Conservation (phyloP, 331 rosid species). For the Malus hybrid region DNA sequence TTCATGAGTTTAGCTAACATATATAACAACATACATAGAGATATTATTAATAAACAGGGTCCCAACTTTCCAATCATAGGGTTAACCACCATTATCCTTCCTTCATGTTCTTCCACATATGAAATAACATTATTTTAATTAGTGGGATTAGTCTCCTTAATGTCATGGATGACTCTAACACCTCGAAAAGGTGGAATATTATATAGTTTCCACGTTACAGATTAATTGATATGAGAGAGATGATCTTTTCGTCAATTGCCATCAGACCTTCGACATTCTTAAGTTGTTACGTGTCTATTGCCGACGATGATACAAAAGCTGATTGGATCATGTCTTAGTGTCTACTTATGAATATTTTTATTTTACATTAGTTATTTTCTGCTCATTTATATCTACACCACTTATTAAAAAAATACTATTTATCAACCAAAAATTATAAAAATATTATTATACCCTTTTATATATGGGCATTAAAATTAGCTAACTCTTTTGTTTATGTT, state of each 20-base stretch:
- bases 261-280: constrained; percentile 26
- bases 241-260: not conserved
- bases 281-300: constrained; percentile 31
- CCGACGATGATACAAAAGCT: not conserved
- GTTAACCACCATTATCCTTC: constrained; percentile 25
- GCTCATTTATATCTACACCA: not conserved
- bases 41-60: constrained; percentile 2
- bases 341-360: not conserved
- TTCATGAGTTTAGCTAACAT: not conserved
- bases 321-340: not conserved
- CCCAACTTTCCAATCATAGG: constrained; percentile 31
- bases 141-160: constrained; percentile 26
- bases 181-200: constrained; percentile 7
- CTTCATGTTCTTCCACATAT: constrained; percentile 24
- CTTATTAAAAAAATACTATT: too few species aligned
- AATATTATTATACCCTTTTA: too few species aligned
- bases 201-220: not conserved
- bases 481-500: too few species aligned
- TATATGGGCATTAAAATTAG: too few species aligned
- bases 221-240: constrained; percentile 19
- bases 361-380: not conserved
- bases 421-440: too few species aligned
- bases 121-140: constrained; percentile 10
- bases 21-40: not conserved
- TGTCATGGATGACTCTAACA: constrained; percentile 35